Evolutionary conservation across 2,329 filamentous ascomycete genomes (phyloP), one percentile per base, ranked within the genome.

Genomic region (Hypoxylon sp.): DNA sequence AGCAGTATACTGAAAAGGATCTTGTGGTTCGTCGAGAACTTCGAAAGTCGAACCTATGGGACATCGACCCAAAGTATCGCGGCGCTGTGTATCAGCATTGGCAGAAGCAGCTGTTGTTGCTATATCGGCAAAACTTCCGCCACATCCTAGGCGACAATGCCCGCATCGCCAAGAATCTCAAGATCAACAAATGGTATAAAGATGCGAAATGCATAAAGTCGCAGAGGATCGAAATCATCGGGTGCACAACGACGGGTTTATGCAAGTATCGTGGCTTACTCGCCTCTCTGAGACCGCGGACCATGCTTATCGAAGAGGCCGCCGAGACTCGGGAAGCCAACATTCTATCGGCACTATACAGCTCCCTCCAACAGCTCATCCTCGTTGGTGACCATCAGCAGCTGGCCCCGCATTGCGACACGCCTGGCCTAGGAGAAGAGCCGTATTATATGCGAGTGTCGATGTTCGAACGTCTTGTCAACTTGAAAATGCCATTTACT

Each of bases 301-400:
- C 93, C 2, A 83, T 95, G 13, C 80, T 97, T 38, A 89, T 97
- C 52, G 91, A 96, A 81, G 91, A 96, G 80, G 91, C 92, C 0
- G 93, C 92, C 0, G 92, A 97, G 75, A 91, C 90, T 0, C 85
- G 90, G 5, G 91, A 93, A 75, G 87, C 88, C 5, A 86, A 85
- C 53, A 84, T 88, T 38, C 78, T 82, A 0, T 85, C 85, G 0
- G 85, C 84, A 0, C 72, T 87, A 6, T 84, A 85, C 38, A 82
- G 82, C 2, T 84, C 81, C 1, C 75, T 89, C 1, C 81, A 88
- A 50, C 86, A 88, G 60, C 78, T 89, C 0, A 81, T 88, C 3
- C 79, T 89, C 0, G 82, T 97, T 0, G 93, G 93, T 0, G 93
- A 97, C 74, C 93, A 97, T 72, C 87, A 93, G 77, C 93, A 97